Conservation (phyloP, 257 asterid genomes). For the Solanum gracilifrons region DNA sequence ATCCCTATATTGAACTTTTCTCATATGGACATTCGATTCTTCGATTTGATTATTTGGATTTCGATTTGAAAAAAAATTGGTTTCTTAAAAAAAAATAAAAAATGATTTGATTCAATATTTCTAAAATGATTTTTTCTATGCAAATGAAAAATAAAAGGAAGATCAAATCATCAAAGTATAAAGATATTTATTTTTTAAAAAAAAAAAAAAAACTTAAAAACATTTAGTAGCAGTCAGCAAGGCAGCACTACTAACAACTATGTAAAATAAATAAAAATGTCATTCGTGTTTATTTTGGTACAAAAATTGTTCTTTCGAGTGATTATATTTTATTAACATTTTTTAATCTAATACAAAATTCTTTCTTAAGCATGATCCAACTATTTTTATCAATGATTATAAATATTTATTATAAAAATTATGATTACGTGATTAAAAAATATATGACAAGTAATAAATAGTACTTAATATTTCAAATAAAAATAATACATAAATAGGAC, state of each 20-base stretch:
- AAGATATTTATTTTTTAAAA: not conserved
- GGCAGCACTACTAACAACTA: not conserved
- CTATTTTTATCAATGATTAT: not conserved
- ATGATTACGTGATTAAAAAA: not conserved
- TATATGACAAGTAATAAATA: not conserved
- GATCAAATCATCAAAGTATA: not conserved
- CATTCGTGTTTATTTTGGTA: no score
- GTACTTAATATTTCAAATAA: no score
- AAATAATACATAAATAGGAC: not conserved
- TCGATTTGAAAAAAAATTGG: accelerated
- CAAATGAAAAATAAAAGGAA: not conserved
- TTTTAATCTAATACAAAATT: no score
- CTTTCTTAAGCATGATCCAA: not conserved
- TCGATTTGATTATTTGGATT: not conserved
- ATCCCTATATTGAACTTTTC: no score
- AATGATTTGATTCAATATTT: not conserved
- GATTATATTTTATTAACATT: no score
- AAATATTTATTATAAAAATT: no score
- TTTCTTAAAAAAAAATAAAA: not conserved
- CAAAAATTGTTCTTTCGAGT: not conserved
- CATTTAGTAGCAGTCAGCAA: not conserved
- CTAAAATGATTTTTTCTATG: not conserved
- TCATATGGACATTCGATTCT: not conserved
- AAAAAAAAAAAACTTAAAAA: not conserved
- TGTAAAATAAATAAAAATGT: no score